Evolutionary conservation across 2,329 filamentous ascomycete species (phyloP), one percentile per base, ranked within the genome.

Genomic region (Furcasterigmium sp.): DNA sequence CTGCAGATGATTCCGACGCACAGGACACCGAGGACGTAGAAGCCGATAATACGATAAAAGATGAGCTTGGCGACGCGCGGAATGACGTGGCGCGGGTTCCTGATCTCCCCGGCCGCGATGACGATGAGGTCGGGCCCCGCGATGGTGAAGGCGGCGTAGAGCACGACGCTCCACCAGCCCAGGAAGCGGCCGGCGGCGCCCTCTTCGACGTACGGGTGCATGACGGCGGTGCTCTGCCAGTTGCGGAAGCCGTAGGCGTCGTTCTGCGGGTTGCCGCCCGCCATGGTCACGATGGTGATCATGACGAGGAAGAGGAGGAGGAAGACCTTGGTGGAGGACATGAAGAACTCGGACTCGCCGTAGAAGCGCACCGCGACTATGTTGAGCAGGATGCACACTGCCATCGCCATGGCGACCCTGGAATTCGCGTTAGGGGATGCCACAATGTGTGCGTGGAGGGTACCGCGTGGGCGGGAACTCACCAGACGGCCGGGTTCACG

Each of bases 61-160:
- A 87, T 82, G 37, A 80, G 80, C 51, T 85, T 87, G 65, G 78
- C 87, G 2, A 85, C 84, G 45, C 74, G 75, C 1, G 84, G 84
- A 61, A 90, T 78, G 26, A 80, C 75, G 21, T 64, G 62, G 34
- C 83, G 73, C 2, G 83, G 82, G 56, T 85, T 83, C 53, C 82
- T 73, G 15, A 82, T 76, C 61, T 87, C 83, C 36, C 68, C 70
- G 3, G 67, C 63, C 2, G 69, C 65, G 40, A 80, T 73, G 23
- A 71, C 67, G 48, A 86, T 78, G 60, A 84, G 84, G 53, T 86
- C 82, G 0, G 81, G 81, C 6, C 82, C 82, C 11, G 78, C 76
- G 48, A 85, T 78, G 28, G 80, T 83, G 65, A 87, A 87, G 41
- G 75, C 76, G 5, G 84, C 84, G 53, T 81, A 79, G 48, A 87